Evolutionary conservation across 2,329 filamentous ascomycete species (phyloP).

Genomic region (Venturia effusa): DNA sequence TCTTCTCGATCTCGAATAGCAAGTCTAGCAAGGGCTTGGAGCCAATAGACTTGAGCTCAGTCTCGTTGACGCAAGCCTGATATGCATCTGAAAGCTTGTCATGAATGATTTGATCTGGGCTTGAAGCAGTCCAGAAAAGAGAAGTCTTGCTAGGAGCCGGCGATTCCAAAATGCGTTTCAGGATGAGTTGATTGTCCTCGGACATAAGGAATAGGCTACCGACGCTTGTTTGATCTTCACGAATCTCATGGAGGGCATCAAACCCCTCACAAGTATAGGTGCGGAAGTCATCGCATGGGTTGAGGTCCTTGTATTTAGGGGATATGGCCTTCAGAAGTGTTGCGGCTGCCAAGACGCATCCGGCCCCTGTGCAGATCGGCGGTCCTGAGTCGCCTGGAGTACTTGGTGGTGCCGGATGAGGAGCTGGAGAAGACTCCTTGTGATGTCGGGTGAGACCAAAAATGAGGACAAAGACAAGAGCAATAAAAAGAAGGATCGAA

Average conservation of each 20-base stretch:
- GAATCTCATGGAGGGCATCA: conserved; percentile 51
- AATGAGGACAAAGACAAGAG: neutral
- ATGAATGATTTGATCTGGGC: conserved; percentile 1
- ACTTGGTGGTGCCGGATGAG: neutral
- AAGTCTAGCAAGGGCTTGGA: conserved; percentile 44
- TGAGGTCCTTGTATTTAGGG: conserved; percentile 49
- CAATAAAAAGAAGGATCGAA: neutral
- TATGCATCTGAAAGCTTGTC: conserved; percentile 54
- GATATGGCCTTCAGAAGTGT: conserved; percentile 51
- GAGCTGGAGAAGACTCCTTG: neutral
- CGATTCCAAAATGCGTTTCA: conserved; percentile 54
- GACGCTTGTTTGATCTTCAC: conserved; percentile 45
- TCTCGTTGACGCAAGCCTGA: conserved; percentile 54
- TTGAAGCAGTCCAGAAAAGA: conserved; percentile 22
- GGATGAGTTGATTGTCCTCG: conserved; percentile 46
- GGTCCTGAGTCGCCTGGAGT: neutral
- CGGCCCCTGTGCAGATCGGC: neutral
- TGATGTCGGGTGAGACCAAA: neutral
- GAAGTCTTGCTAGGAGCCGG: conserved; percentile 35
- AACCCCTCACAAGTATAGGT: conserved; percentile 58
- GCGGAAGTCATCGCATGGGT: conserved; percentile 59
- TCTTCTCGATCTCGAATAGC: conserved; percentile 39
- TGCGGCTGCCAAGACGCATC: conserved; percentile 4
- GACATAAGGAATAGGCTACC: conserved; percentile 36
- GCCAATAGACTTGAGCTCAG: conserved; percentile 43